Evolutionary conservation across 2,329 filamentous ascomycete species (phyloP).

Genomic region (Ophiocordyceps camponoti-rufipedis): DNA sequence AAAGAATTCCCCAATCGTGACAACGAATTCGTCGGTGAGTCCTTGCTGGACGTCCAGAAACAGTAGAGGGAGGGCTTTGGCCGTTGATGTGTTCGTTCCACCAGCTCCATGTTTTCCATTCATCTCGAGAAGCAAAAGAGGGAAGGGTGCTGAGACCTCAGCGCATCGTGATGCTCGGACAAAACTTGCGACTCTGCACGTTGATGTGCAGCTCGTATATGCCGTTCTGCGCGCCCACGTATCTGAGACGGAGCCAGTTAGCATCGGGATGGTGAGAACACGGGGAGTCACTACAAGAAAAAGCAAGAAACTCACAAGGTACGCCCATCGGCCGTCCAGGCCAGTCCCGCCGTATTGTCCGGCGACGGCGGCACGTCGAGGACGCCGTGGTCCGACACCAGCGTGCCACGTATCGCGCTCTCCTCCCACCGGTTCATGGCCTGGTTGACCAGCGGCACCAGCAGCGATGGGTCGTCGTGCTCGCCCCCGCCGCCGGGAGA

Average conservation of each 20-base stretch:
- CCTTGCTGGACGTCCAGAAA: too few species aligned
- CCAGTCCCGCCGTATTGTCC: slow-evolving; percentile 41
- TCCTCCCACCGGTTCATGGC: slow-evolving; percentile 19
- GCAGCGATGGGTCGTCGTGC: slow-evolving; percentile 16
- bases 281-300: too few species aligned
- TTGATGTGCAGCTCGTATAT: slow-evolving; percentile 60
- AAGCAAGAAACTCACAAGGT: slow-evolving; percentile 29
- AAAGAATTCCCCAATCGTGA: not conserved
- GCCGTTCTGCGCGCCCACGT: slow-evolving; percentile 47
- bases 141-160: slow-evolving; percentile 8
- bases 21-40: too few species aligned
- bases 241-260: not conserved
- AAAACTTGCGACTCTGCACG: slow-evolving; percentile 38
- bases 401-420: slow-evolving; percentile 14
- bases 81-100: not conserved
- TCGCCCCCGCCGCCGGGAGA: slow-evolving; percentile 11
- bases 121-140: too few species aligned
- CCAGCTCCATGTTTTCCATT: not conserved
- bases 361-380: slow-evolving; percentile 26
- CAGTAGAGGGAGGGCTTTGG: too few species aligned
- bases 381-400: slow-evolving; percentile 18
- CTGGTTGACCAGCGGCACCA: slow-evolving; percentile 19
- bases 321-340: slow-evolving; percentile 43
- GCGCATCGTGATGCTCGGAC: slow-evolving; percentile 34
- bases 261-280: slow-evolving; percentile 23